Evolutionary conservation across 768 basidiomycete species (phyloP).

Genomic region (Cystobasidium onofrii): DNA sequence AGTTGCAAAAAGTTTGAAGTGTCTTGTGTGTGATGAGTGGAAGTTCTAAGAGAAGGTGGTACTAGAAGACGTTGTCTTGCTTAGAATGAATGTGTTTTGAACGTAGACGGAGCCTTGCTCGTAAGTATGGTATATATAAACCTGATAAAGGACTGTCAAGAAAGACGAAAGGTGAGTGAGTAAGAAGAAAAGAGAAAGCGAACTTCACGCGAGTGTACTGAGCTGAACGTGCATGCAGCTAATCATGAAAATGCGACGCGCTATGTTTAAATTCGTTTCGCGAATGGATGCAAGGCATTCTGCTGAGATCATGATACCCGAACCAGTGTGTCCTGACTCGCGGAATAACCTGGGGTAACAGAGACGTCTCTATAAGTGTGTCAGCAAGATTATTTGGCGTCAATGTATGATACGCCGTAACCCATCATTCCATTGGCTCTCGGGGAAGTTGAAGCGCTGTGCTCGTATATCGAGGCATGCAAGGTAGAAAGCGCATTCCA

Average conservation of each 20-base stretch:
- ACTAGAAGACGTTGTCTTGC: not conserved
- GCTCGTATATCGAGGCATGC: not conserved
- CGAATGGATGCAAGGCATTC: not conserved
- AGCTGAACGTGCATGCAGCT: not conserved
- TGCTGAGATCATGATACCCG: not conserved
- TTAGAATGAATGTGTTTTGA: not conserved
- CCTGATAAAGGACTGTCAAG: not conserved
- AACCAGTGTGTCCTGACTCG: not conserved
- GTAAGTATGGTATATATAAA: too few relatives aligned
- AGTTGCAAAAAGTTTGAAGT: too few relatives aligned
- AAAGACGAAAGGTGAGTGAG: not conserved
- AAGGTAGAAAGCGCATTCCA: not conserved
- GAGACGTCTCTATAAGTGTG: not conserved
- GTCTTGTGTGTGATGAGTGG: not conserved
- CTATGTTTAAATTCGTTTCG: not conserved
- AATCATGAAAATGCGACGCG: too few relatives aligned
- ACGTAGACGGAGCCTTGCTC: not conserved
- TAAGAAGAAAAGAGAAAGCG: not conserved
- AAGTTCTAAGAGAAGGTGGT: not conserved
- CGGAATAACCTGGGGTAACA: not conserved
- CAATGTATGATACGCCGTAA: too few relatives aligned
- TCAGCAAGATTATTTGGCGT: too few relatives aligned
- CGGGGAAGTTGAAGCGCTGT: not conserved
- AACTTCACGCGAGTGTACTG: not conserved
- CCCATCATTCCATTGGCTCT: not conserved